Evolutionary conservation across 352 stramenopile species (phyloP), one percentile per base, ranked within the genome.

Genomic region (Pythium rhizo-oryzae): DNA sequence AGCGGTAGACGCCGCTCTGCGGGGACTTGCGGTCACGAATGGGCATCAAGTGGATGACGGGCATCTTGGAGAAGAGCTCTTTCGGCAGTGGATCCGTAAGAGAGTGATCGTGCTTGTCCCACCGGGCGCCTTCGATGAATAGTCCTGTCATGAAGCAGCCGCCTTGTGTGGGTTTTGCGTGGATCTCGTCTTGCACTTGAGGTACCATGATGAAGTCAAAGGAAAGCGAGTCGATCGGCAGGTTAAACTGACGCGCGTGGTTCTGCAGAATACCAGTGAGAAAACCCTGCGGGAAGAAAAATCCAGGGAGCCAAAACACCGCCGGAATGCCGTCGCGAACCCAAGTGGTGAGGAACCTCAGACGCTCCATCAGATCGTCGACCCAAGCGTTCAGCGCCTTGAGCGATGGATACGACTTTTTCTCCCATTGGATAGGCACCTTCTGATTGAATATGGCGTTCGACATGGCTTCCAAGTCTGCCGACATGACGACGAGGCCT

Each of bases 11-110:
- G 43, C 89, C 88, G 52, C 83, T 81, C 24, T 85, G 82, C 1
- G 90, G 85, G 0, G 80, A 78, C 65, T 88, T 76, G 28, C 94
- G 85, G 63, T 98, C 78, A 53, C 92, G 78, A 37, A 84, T 80
- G 9, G 91, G 91, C 49, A 94, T 86, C 46, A 97, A 77, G 72
- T 96, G 92, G 37, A 97, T 79, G 30, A 96, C 89, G 1, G 95
- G 93, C 80, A 98, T 93, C 41, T 90, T 85, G 28, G 91, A 95
- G 69, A 97, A 98, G 9, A 98, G 78, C 62, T 98, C 90, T 52
- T 98, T 97, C 1, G 93, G 94, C 30, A 93, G 67, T 8, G 90
- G 92, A 57, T 98, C 92, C 15, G 90, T 81, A 2, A 99, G 81
- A 24, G 85, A 94, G 37, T 89, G 75, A 8, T 72, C 61, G 0